Base-by-base conservation (phyloP, 305 asterid species). In the Lippia alba region DNA sequence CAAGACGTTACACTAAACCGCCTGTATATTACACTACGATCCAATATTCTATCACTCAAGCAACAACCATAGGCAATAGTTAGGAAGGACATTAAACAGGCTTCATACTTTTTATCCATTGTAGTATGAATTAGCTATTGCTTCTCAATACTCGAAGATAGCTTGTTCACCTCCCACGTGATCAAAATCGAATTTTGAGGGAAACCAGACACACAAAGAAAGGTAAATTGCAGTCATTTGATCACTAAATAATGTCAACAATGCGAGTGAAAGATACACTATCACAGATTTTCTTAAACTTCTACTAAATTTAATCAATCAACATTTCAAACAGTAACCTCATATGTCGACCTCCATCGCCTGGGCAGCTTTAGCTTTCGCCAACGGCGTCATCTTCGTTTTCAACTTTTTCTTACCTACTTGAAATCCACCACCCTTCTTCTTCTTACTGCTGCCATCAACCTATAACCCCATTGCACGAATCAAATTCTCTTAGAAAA, bases 281-380 rank as follows among this genome's bases (percentile, higher is more conserved):
- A 11, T 12, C 44, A 62, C 48, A 9, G 24, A 24, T 5, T 60
- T 51, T 50, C 67, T 12, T 24, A 24, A 56, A 44, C 64, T 39
- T 55, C 54, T 15, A 17, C 19, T 32, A 66, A 57, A 68, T 16
- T 32, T 45, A 40, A 70, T 36, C 33, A 60, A 56, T 57, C 67
- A 36, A 36, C 6, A 36, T 7, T 36, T 36, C 41, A 12, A 8
- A 66, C 55, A 46, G 51, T 62, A 73, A 79, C 79, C 78, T 89
- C 90, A 94, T 34, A 86, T 83, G 76, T 94, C 96, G 49, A 94
- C 58, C 81, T 91, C 96, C 97, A 94, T 94, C 11, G 96, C 99
- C 73, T 94, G 99, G 40, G 94, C 94, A 72, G 96, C 99, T 83
- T 91, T 91, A 76, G 99, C 97, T 82, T 89, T 94, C 9, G 96